phyloP scores from a whole-genome alignment of 129 eudicot genomes.

The Centella asiatica region DNA sequence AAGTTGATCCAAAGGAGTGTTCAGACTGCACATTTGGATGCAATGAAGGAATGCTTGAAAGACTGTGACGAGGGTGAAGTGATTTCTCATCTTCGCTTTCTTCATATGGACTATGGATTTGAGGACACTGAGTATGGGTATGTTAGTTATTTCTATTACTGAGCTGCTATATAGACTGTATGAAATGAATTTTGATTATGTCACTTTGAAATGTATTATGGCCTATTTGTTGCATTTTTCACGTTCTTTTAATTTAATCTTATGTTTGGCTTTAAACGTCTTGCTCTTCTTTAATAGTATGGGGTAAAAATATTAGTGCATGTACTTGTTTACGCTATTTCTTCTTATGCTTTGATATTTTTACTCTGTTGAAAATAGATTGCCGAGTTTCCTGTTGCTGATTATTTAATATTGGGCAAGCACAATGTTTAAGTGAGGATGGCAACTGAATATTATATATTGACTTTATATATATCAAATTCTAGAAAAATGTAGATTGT shows the following conservation, averaged over 20 bases:
- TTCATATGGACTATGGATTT: constrained; percentile 58
- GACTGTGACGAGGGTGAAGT: constrained; percentile 46
- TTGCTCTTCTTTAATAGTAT: neutral
- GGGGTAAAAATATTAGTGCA: neutral
- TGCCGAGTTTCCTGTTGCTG: neutral
- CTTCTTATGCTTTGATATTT: neutral
- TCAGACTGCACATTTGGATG: constrained; percentile 75
- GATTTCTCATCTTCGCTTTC: constrained; percentile 66
- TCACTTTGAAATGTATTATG: neutral
- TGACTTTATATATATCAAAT: neutral
- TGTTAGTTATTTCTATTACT: constrained; percentile 2
- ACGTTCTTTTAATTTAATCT: no score
- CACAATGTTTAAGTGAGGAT: neutral
- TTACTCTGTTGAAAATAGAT: neutral
- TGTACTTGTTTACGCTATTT: neutral
- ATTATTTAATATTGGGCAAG: neutral
- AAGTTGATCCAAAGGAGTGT: constrained; percentile 51
- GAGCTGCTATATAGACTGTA: neutral
- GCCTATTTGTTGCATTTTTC: neutral
- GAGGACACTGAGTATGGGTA: constrained; percentile 87
- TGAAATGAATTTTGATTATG: neutral
- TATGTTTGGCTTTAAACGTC: no score
- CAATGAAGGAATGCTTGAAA: constrained; percentile 56
- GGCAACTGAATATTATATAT: neutral
- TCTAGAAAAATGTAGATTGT: neutral